Percentiles rank a stretch among this genome's conserved stretches.
These are phyloP conservation scores for Pisolithus orientalis DNA, from an alignment of 768 basidiomycete species.

Conservation along the genomic window DNA sequence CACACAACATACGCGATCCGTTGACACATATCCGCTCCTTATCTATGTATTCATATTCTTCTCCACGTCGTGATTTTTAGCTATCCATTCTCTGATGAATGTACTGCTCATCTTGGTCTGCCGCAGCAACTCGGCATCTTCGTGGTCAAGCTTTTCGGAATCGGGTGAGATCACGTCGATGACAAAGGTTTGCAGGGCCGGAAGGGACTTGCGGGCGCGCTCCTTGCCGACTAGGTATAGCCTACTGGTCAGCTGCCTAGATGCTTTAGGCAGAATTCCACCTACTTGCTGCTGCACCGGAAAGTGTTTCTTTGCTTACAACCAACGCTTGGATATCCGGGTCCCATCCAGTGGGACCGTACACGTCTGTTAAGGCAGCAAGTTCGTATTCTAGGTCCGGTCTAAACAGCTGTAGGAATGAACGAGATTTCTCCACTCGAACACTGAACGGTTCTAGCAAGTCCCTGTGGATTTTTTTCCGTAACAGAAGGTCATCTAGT, in stretches of 20 bases:
- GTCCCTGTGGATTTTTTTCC: conserved; percentile 63
- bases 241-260: not conserved
- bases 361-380: conserved; percentile 77
- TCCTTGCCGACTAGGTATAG: conserved; percentile 51
- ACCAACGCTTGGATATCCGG: conserved; percentile 87
- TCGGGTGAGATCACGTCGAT: conserved; percentile 87
- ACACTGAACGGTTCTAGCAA: conserved; percentile 55
- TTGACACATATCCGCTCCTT: not conserved
- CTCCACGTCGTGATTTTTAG: conserved; percentile 2
- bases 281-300: conserved; percentile 71
- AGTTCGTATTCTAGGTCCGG: conserved; percentile 60
- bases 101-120: conserved; percentile 93
- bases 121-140: conserved; percentile 64
- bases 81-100: conserved; percentile 86
- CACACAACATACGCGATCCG: not conserved
- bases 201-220: conserved; percentile 50
- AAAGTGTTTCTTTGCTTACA: conserved; percentile 81
- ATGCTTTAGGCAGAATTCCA: not conserved
- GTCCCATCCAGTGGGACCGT: conserved; percentile 87
- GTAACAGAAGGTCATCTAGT: conserved; percentile 63
- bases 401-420: conserved; percentile 67
- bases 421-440: conserved; percentile 53
- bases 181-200: conserved; percentile 59
- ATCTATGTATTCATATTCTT: not conserved
- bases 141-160: conserved; percentile 49